A percentile compares a stretch with the other conserved stretches of the same genome.
Conservation (phyloP, 1,284 basidiomycete genomes). For the Neotropicomus parvogracilis region DNA sequence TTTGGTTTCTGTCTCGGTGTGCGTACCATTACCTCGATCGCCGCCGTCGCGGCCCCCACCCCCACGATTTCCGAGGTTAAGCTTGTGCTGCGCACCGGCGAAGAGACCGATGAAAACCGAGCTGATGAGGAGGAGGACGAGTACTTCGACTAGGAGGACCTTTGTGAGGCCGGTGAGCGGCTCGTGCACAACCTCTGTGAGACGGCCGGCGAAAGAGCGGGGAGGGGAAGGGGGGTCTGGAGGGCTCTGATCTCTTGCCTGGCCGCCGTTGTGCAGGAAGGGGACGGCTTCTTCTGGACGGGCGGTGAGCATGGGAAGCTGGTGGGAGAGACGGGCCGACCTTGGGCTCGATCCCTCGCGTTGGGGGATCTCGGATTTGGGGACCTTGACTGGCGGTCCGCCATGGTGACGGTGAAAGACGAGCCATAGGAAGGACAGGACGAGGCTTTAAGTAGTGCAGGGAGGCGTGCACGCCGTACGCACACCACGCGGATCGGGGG, state of each 20-base stretch:
- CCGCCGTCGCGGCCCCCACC: conserved; percentile 29
- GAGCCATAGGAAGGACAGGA: conserved; percentile 2
- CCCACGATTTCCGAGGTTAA: conserved; percentile 48
- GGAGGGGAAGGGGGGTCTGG: conserved; percentile 22
- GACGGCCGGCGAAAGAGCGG: conserved; percentile 45
- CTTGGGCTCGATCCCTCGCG: conserved; percentile 38
- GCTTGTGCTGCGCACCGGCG: conserved; percentile 77
- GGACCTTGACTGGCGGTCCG: conserved; percentile 31
- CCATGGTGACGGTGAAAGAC: conserved; percentile 34
- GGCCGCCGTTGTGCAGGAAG: conserved; percentile 45
- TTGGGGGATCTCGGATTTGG: conserved; percentile 37
- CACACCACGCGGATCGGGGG: conserved; percentile 28
- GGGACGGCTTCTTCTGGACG: conserved; percentile 59
- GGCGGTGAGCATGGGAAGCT: conserved; percentile 11
- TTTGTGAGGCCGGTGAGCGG: conserved; percentile 84
- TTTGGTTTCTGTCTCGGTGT: conserved; percentile 31
- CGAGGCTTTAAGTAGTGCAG: conserved; percentile 31
- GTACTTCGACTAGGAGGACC: conserved; percentile 69
- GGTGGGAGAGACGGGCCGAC: conserved; percentile 24
- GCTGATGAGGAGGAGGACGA: conserved; percentile 77
- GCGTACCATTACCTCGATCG: conserved; percentile 37
- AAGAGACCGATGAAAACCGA: conserved; percentile 92
- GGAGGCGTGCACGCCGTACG: conserved; percentile 31
- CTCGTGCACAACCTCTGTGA: conserved; percentile 60
- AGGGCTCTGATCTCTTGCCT: conserved; percentile 36